Evolutionary conservation across 495 filamentous ascomycete genomes (phyloP).

Genomic region (Bathelium albidoporum): DNA sequence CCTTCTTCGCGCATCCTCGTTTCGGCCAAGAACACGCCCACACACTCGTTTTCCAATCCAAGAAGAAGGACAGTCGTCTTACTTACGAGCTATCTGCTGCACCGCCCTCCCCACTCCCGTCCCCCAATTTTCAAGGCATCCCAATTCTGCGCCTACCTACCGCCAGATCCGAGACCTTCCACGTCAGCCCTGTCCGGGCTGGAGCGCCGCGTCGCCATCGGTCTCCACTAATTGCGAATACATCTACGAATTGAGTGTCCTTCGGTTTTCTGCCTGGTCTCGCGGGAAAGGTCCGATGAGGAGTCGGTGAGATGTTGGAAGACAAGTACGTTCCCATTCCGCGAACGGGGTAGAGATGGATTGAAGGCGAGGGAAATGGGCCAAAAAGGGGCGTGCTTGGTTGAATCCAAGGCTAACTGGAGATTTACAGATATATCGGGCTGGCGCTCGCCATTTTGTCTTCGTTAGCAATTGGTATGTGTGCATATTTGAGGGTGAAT

Average conservation of each 20-base stretch:
- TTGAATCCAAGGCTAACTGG: neutral
- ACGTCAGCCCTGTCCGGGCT: neutral
- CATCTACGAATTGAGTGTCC: too few relatives aligned
- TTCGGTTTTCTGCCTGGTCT: too few relatives aligned
- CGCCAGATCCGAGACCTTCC: neutral
- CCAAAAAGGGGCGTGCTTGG: neutral
- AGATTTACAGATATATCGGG: constrained; percentile 68
- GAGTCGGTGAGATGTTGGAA: constrained; percentile 7
- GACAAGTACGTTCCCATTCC: constrained; percentile 8
- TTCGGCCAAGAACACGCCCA: too few relatives aligned
- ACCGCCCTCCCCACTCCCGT: too few relatives aligned
- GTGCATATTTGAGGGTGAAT: too few relatives aligned
- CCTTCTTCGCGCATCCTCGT: too few relatives aligned
- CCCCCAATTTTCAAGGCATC: neutral
- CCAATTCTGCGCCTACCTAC: neutral
- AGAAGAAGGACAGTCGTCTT: neutral
- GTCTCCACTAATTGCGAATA: too few relatives aligned
- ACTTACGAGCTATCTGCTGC: neutral
- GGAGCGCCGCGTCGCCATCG: too few relatives aligned
- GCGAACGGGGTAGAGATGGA: neutral
- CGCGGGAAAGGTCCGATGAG: neutral
- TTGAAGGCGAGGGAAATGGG: neutral
- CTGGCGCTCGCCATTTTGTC: constrained; percentile 80
- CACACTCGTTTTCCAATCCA: neutral
- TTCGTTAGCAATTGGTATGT: constrained; percentile 85